Base-by-base conservation (phyloP, 2,329 filamentous ascomycete genomes). In the Hypoxylon sp. region DNA sequence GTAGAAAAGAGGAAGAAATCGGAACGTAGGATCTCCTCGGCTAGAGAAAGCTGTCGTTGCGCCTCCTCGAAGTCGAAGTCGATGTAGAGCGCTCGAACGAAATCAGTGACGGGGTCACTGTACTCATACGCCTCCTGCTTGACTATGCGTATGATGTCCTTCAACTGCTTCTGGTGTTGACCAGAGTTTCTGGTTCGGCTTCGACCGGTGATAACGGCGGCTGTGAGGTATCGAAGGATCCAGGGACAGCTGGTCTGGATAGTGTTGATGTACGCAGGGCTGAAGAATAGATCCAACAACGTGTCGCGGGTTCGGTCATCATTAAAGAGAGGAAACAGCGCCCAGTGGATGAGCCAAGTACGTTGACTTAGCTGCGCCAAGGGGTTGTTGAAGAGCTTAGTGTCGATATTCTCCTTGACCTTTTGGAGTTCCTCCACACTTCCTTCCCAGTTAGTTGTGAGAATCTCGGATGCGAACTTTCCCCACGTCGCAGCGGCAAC, bases 301-400 rank as follows among this genome's bases (percentile, higher is more conserved):
- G 89, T 89, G 79, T 99, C 96, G 77, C 95, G 93, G 65, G 93
- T 93, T 72, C 90, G 87, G 77, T 98, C 95, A 84, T 93, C 91
- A 89, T 99, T 98, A 89, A 98, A 99, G 84, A 98, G 94, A 69
- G 96, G 95, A 89, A 98, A 99, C 68, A 99, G 90, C 49, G 93
- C 91, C 94, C 96, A 99, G 91, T 99, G 96, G 76, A 97, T 92
- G 77, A 99, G 87, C 93, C 95, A 97, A 65, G 94, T 97, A 79
- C 96, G 93, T 87, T 98, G 95, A 80, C 95, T 91, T 69, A 99
- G 91, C 85, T 99, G 96, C 67, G 93, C 94, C 72, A 98, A 89
- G 28, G 95, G 93, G 86, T 97, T 98, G 87, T 91, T 96, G 88
- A 97, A 98, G 69, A 98, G 90, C 80, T 94, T 93, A 65, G 91